Percentiles rank a stretch among this genome's conserved stretches.
Conservation (phyloP, 805 yeast species). For the Metschnikowia borealis region DNA sequence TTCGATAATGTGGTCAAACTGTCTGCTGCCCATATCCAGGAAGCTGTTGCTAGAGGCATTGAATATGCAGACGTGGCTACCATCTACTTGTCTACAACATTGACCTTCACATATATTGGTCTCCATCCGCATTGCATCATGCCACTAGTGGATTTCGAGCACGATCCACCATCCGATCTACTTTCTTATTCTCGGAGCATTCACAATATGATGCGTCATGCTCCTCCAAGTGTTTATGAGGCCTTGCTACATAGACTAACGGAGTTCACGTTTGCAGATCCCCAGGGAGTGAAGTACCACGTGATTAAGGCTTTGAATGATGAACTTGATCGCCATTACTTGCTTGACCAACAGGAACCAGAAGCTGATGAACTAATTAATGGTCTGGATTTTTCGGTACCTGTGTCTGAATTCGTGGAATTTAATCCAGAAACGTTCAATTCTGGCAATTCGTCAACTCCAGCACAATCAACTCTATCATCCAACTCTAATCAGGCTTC, state of each 20-base stretch:
- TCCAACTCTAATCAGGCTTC: background rate
- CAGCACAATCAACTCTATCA: background rate
- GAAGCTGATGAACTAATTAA: slow-evolving; percentile 6
- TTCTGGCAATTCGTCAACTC: background rate
- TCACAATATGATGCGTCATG: slow-evolving; percentile 5
- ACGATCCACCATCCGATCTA: slow-evolving; percentile 18
- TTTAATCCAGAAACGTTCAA: background rate
- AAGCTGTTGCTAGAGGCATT: background rate
- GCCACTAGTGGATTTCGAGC: slow-evolving; percentile 26
- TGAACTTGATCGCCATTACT: background rate
- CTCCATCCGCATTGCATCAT: slow-evolving; percentile 28
- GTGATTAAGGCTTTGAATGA: background rate
- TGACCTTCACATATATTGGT: slow-evolving; percentile 28
- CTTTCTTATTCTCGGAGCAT: slow-evolving; percentile 14
- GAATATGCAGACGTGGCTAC: slow-evolving; percentile 6
- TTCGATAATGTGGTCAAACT: slow-evolving; percentile 12
- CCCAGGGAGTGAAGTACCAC: background rate
- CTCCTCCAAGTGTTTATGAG: slow-evolving; percentile 6
- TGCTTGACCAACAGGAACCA: background rate
- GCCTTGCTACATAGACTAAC: slow-evolving; percentile 3
- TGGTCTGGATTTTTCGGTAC: slow-evolving; percentile 2
- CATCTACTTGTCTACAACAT: slow-evolving; percentile 14
- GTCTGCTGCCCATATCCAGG: slow-evolving; percentile 10
- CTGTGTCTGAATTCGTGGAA: background rate
- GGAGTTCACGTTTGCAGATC: slow-evolving; percentile 4